phyloP scores from a whole-genome alignment of 495 filamentous ascomycete species.

The Penicillium riverlandense region DNA sequence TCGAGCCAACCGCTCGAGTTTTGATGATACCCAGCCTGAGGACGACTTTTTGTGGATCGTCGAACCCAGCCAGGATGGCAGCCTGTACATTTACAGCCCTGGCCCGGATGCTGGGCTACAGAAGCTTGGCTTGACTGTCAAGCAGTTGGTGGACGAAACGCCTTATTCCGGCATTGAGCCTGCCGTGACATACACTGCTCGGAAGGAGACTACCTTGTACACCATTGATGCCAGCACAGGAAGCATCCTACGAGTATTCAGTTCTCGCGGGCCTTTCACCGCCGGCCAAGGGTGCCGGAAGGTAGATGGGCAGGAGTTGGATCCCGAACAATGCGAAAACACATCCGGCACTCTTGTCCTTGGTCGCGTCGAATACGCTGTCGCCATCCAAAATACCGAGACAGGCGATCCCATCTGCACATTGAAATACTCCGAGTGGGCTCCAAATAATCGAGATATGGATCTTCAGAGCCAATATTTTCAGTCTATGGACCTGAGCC shows the following conservation, averaged over 20 bases:
- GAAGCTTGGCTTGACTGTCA: constrained; percentile 66
- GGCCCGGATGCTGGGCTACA: constrained; percentile 52
- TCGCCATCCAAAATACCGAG: constrained; percentile 70
- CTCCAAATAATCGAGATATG: constrained; percentile 81
- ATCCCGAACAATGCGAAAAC: constrained; percentile 66
- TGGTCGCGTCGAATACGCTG: constrained; percentile 79
- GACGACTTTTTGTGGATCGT: constrained; percentile 95
- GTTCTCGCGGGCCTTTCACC: constrained; percentile 45
- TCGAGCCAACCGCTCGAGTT: constrained; percentile 57
- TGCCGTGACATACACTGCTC: constrained; percentile 70
- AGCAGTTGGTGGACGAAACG: constrained; percentile 64
- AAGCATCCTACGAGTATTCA: constrained; percentile 58
- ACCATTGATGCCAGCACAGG: constrained; percentile 83
- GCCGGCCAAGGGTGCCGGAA: constrained; percentile 44
- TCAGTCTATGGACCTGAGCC: constrained; percentile 74
- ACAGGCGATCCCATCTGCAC: constrained; percentile 78
- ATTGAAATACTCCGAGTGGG: constrained; percentile 92
- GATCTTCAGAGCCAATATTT: constrained; percentile 81
- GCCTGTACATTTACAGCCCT: constrained; percentile 79
- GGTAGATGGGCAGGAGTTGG: constrained; percentile 52
- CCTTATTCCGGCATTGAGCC: constrained; percentile 59
- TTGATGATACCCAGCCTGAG: constrained; percentile 50
- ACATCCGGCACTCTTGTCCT: constrained; percentile 66
- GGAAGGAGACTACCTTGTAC: constrained; percentile 73
- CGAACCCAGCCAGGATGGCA: constrained; percentile 82